These are phyloP conservation scores for Capronia epimyces DNA, from an alignment of 2,329 filamentous ascomycete genomes.

Conservation along the genomic window DNA sequence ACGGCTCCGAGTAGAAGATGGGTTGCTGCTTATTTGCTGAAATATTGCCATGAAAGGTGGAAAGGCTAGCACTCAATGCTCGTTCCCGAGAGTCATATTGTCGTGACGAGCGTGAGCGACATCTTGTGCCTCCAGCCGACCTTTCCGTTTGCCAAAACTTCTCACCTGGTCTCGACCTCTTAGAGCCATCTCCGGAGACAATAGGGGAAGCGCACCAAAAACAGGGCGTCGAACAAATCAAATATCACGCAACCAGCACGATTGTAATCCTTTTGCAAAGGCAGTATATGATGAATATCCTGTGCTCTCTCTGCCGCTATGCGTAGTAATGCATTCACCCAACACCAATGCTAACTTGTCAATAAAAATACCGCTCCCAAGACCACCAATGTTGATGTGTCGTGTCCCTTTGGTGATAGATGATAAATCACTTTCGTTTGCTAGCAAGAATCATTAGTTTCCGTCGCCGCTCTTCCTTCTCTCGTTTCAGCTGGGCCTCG, in stretches of 20 bases:
- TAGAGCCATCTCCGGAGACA: conserved; percentile 38
- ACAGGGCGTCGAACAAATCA: neutral
- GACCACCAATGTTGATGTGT: neutral
- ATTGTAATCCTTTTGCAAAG: neutral
- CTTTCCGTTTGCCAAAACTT: too few species aligned
- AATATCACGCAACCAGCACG: neutral
- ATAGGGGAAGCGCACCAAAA: neutral
- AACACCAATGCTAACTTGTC: conserved; percentile 24
- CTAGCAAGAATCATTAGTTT: conserved; percentile 38
- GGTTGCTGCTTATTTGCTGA: too few species aligned
- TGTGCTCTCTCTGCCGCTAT: neutral
- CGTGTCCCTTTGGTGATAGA: neutral
- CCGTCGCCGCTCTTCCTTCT: conserved; percentile 44
- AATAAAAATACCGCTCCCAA: conserved; percentile 4
- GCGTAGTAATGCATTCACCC: conserved; percentile 7
- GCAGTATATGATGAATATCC: conserved; percentile 1
- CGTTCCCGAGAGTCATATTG: too few species aligned
- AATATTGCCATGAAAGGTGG: too few species aligned
- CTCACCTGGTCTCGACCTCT: too few species aligned
- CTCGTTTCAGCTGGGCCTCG: conserved; percentile 43
- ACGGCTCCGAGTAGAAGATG: too few species aligned
- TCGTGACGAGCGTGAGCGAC: too few species aligned
- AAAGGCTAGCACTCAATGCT: too few species aligned
- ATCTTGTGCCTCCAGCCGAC: conserved; percentile 35
- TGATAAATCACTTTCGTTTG: conserved; percentile 21